phyloP scores from a whole-genome alignment of 192 early-diverging fungal genomes.

The Phycomyces nitens region DNA sequence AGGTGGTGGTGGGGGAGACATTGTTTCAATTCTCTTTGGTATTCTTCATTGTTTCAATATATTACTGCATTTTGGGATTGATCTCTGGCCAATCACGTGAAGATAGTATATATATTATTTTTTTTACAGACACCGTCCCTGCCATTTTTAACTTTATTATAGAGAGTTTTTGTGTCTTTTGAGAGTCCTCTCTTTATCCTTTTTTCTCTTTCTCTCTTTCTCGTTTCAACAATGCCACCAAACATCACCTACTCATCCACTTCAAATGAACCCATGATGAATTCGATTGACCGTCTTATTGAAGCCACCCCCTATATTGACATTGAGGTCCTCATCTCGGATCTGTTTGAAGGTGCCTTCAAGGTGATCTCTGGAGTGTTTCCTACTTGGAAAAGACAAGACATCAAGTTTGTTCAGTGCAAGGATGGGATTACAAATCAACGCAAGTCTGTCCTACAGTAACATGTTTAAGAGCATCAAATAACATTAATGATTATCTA shows the following conservation, averaged over 20 bases:
- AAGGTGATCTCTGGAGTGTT: constrained; percentile 54
- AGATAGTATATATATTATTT: no score
- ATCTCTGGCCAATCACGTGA: no score
- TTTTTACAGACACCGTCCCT: no score
- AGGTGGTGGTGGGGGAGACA: no score
- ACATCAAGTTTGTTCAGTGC: constrained; percentile 62
- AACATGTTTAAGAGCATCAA: no score
- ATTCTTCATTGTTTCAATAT: no score
- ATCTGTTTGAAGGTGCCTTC: constrained; percentile 63
- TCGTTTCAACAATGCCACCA: background rate
- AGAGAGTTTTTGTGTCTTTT: no score
- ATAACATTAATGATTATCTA: constrained; percentile 7
- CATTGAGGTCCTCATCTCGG: constrained; percentile 50
- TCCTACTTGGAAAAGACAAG: constrained; percentile 54
- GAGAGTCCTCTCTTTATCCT: no score
- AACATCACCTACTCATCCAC: background rate
- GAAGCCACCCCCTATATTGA: constrained; percentile 34
- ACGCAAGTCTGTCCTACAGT: no score
- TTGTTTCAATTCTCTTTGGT: no score
- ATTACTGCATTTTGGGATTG: no score
- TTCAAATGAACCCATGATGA: background rate
- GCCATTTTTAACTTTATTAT: no score
- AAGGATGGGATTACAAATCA: constrained; percentile 86
- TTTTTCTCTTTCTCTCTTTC: background rate
- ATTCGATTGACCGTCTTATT: constrained; percentile 17